Conservation (phyloP, 257 asterid species). For the Ballota nigra region DNA sequence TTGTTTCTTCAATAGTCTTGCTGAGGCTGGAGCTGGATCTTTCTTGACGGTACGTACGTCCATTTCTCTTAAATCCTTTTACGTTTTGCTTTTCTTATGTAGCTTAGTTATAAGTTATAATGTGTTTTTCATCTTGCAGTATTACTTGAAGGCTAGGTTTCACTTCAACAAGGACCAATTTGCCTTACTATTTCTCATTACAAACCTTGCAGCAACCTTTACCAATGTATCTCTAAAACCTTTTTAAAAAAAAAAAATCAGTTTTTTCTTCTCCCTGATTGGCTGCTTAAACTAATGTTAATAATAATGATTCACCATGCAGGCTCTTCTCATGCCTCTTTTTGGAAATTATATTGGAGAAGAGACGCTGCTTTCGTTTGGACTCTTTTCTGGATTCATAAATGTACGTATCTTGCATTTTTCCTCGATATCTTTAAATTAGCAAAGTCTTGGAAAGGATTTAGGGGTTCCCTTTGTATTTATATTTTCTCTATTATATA, state of each 20-base stretch:
- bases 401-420: background rate
- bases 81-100: background rate
- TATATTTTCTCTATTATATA: too few species aligned
- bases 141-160: constrained; percentile 30
- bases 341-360: constrained; percentile 17
- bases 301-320: background rate
- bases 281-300: background rate
- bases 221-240: constrained; percentile 9
- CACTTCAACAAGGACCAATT: constrained; percentile 32
- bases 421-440: background rate
- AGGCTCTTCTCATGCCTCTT: constrained; percentile 19
- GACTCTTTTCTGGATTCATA: constrained; percentile 16
- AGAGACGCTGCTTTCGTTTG: constrained; percentile 21
- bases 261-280: background rate
- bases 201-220: constrained; percentile 18
- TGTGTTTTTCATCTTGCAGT: constrained; percentile 12
- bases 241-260: background rate
- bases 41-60: constrained; percentile 18
- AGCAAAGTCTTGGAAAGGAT: too few species aligned
- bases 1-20: constrained; percentile 23
- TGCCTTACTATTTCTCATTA: constrained; percentile 15
- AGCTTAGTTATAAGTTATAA: background rate
- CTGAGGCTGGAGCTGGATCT: constrained; percentile 17
- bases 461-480: too few species aligned
- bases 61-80: background rate